phyloP scores from a whole-genome alignment of 2,329 filamentous ascomycete genomes.

The Ophiostoma triangulosporum region DNA sequence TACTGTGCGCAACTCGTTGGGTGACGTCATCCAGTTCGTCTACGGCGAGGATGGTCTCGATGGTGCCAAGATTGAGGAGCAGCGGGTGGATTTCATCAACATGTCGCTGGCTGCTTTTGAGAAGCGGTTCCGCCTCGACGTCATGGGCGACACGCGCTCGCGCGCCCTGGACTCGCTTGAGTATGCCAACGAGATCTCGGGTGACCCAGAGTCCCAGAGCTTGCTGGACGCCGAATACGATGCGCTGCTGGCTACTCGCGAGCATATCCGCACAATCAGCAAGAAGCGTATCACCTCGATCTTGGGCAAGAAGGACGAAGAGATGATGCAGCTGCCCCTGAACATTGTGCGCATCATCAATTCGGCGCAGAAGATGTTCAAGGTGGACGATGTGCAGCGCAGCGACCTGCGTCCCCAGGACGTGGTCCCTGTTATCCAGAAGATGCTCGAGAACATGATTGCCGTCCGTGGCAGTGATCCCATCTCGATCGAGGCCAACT shows the following conservation, averaged over 20 bases:
- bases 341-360: constrained; percentile 87
- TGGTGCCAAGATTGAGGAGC: constrained; percentile 84
- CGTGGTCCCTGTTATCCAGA: constrained; percentile 66
- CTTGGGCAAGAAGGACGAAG: constrained; percentile 53
- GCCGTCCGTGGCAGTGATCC: constrained; percentile 76
- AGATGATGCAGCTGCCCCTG: constrained; percentile 80
- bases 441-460: constrained; percentile 61
- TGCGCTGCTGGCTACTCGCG: constrained; percentile 58
- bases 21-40: constrained; percentile 91
- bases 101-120: constrained; percentile 68
- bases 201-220: constrained; percentile 75
- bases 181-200: constrained; percentile 72
- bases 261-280: constrained; percentile 57
- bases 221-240: constrained; percentile 85
- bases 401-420: constrained; percentile 84
- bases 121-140: constrained; percentile 70
- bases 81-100: constrained; percentile 74
- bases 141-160: constrained; percentile 52
- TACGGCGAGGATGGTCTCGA: constrained; percentile 97
- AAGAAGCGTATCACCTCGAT: constrained; percentile 22
- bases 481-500: constrained; percentile 75
- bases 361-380: constrained; percentile 79
- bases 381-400: constrained; percentile 69
- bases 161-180: constrained; percentile 63
- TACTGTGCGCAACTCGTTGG: constrained; percentile 90